Evolutionary conservation across 164 flowering plant genomes (phyloP), one percentile per base, ranked within the genome.

Genomic region (Malania oleifera): DNA sequence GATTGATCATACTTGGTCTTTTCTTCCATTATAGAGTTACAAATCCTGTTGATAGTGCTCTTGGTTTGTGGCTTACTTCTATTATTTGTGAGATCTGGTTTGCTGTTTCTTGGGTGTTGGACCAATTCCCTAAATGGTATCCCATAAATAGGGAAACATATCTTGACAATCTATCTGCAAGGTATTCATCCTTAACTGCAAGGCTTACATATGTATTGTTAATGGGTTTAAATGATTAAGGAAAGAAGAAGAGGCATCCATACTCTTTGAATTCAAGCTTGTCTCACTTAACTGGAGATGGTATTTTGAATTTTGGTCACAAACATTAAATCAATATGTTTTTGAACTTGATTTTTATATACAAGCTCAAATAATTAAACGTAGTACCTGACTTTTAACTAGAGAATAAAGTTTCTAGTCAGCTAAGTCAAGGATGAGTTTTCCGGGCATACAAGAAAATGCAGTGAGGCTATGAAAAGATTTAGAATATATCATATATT

Each of bases 31-130:
- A 92, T 66, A 77, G 98, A 73, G 54, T 89, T 1, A 87, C 96
- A 26, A 61, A 92, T 68, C 96, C 96, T 58, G 98, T 92, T 59
- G 91, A 89, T 26, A 89, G 93, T 61, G 89, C 98, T 60, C 76
- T 55, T 71, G 85, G 83, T 37, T 81, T 89, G 46, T 92, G 96
- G 98, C 78, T 89, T 57, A 89, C 96, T 60, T 92, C 98, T 65
- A 74, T 92, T 61, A 89, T 89, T 61, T 92, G 98, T 57, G 98
- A 92, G 80, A 87, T 92, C 69, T 92, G 96, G 98, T 92, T 92
- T 65, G 98, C 95, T 49, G 60, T 85, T 37, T 92, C 98, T 10
- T 89, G 96, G 98, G 84, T 89, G 58, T 74, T 92, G 75, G 98
- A 92, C 84, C 96, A 89, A 77, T 92, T 92, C 70, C 98, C 98